These are phyloP conservation scores for Plectosphaerella plurivora DNA, from an alignment of 2,329 filamentous ascomycete species.

Conservation along the genomic window DNA sequence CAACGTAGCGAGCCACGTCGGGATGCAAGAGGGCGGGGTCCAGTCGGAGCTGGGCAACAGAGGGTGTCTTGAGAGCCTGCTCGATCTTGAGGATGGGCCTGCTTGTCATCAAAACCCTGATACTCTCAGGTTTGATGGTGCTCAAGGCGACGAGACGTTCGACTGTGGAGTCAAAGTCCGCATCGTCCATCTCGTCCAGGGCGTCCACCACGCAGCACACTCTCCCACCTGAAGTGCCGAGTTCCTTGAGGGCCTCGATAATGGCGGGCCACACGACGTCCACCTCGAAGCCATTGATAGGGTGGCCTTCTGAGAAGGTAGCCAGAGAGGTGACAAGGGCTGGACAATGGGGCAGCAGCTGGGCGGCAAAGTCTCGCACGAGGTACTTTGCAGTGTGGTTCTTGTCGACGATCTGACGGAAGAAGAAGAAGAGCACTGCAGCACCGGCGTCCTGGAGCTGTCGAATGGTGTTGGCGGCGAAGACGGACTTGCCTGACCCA, in stretches of 20 bases:
- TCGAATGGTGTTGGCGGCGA: conserved; percentile 20
- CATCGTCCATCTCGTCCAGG: conserved; percentile 42
- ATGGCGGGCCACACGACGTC: background rate
- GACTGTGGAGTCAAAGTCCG: background rate
- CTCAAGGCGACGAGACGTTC: background rate
- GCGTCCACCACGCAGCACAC: conserved; percentile 37
- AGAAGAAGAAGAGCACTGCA: conserved; percentile 33
- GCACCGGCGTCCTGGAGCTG: conserved; percentile 1
- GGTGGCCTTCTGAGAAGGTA: background rate
- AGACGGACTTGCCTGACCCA: conserved; percentile 26
- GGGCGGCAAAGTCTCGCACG: conserved; percentile 6
- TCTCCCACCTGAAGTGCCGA: background rate
- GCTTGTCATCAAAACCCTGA: background rate
- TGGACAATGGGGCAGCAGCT: conserved; percentile 4
- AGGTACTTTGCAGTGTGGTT: conserved; percentile 19
- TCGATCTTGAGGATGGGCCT: background rate
- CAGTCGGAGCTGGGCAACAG: background rate
- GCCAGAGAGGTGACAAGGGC: background rate
- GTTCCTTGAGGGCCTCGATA: background rate
- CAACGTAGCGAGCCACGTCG: background rate
- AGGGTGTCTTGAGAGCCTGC: background rate
- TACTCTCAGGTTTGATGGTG: background rate
- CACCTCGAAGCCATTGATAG: background rate
- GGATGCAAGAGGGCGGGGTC: background rate
- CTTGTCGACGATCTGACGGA: conserved; percentile 30